phyloP scores from a whole-genome alignment of 345 rosid species.

The Eucalyptus lansdowneana region DNA sequence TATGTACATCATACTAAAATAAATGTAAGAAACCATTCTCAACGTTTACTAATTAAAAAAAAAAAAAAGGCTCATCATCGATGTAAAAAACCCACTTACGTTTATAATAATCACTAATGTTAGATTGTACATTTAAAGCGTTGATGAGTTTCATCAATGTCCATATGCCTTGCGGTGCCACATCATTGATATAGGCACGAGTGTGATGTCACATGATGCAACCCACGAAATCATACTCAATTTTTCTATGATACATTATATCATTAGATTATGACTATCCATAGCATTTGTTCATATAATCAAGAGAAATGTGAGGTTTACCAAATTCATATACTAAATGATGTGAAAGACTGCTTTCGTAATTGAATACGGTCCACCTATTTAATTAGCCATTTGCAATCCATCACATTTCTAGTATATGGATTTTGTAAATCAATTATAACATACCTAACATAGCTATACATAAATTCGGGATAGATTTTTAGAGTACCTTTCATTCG shows the following conservation, averaged over 20 bases:
- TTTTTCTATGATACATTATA: background rate
- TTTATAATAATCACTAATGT: background rate
- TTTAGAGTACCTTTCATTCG: background rate
- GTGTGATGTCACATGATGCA: background rate
- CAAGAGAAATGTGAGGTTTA: background rate
- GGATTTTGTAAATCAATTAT: background rate
- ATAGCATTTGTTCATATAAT: background rate
- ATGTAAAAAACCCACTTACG: background rate
- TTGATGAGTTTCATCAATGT: background rate
- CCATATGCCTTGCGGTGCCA: background rate
- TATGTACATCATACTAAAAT: background rate
- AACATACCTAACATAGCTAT: background rate
- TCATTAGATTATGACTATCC: background rate
- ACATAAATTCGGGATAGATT: background rate
- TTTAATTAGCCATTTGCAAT: background rate
- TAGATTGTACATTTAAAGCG: background rate
- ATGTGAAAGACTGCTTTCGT: background rate
- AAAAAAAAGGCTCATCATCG: background rate
- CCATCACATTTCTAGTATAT: background rate
- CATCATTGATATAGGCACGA: background rate
- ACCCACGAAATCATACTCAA: background rate
- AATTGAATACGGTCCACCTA: fast-evolving
- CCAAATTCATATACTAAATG: background rate
- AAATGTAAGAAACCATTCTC: background rate
- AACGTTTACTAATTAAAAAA: background rate